Evolutionary conservation across 352 stramenopile species (phyloP), one percentile per base, ranked within the genome.

Genomic region (Pythium monospermum): DNA sequence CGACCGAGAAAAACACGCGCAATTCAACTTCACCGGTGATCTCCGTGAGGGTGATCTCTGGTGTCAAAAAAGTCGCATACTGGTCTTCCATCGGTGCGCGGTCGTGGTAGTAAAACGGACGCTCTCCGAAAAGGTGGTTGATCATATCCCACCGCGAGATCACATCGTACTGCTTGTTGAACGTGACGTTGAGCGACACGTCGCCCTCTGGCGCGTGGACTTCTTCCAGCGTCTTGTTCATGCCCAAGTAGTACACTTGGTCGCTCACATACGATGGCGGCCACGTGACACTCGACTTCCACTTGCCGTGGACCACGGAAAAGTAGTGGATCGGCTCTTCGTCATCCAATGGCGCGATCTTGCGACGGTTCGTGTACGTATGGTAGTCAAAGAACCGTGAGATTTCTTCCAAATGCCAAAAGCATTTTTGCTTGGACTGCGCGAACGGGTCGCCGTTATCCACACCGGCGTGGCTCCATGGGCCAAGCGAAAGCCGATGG

Each of bases 301-400:
- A 92, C 47, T 72, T 73, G 52, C 77, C 76, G 64, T 92, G 78
- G 15, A 78, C 82, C 39, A 90, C 57, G 15, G 78, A 83, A 59
- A 76, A 92, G 64, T 88, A 92, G 67, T 92, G 82, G 42, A 92
- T 76, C 22, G 78, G 76, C 42, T 85, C 65, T 32, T 92, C 82
- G 6, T 76, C 66, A 28, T 87, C 71, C n/a, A 90, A 28, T 39
- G 67, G 62, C 16, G 76, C 68, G 38, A 83, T 62, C 47, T 68
- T 61, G 33, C 72, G 67, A 44, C 79, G 78, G 40, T 87, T 81
- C 18, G 51, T 39, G 64, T 85, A 92, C 58, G 87, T 61, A 61
- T 90, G 82, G 68, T 85, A 69, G 49, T 92, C 82, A 43, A 92
- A 83, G 73, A 89, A 92, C 39, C 82, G 78, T 40, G 73, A 87